phyloP scores from a whole-genome alignment of 768 basidiomycete genomes.

The Porphyrellus cyaneotinctus region DNA sequence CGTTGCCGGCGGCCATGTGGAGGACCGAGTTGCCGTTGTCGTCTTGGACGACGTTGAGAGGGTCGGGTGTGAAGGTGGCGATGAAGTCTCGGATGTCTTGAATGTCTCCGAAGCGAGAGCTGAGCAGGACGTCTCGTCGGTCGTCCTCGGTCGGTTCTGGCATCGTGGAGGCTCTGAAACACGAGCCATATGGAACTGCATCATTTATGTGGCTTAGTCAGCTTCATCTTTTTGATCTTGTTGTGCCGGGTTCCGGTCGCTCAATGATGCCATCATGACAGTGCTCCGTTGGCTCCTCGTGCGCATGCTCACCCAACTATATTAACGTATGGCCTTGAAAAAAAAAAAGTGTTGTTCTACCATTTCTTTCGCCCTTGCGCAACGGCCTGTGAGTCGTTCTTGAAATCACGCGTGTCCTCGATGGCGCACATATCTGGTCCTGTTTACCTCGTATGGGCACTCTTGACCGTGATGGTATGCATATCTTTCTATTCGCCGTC shows the following conservation, averaged over 20 bases:
- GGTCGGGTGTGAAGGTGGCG: conserved; percentile 47
- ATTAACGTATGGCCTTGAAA: too few species aligned
- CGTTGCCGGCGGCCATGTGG: conserved; percentile 89
- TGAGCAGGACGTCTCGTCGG: conserved; percentile 69
- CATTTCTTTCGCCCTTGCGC: background rate
- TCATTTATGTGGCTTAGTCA: too few species aligned
- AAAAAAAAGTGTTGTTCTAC: background rate
- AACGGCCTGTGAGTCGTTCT: background rate
- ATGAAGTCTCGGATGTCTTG: conserved; percentile 71
- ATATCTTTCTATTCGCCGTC: background rate
- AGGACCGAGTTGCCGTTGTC: conserved; percentile 74
- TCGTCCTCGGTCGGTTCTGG: conserved; percentile 44
- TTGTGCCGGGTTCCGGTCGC: background rate
- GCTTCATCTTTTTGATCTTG: background rate
- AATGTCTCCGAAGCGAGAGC: conserved; percentile 85
- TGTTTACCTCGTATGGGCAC: conserved; percentile 59
- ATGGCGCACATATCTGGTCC: conserved; percentile 51
- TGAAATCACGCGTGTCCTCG: too few species aligned
- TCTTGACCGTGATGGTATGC: conserved; percentile 48
- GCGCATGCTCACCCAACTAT: too few species aligned
- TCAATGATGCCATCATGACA: too few species aligned
- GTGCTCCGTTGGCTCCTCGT: too few species aligned
- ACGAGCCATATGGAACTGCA: background rate
- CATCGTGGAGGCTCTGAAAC: background rate
- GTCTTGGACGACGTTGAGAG: conserved; percentile 55